These are phyloP conservation scores for Quercus phellos DNA, from an alignment of 331 rosid genomes.

Conservation along the genomic window DNA sequence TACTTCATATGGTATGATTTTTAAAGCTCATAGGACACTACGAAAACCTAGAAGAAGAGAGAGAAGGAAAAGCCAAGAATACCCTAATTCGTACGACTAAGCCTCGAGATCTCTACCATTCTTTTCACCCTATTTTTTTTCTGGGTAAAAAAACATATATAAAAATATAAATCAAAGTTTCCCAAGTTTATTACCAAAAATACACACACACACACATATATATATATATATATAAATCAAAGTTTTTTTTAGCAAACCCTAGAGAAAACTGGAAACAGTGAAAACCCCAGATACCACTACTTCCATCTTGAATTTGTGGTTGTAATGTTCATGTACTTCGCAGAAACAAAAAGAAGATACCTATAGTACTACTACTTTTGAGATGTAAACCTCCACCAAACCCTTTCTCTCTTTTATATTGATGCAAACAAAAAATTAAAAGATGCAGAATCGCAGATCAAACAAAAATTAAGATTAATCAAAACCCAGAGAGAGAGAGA, in stretches of 20 bases:
- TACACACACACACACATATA: fast-evolving
- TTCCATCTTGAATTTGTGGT: not conserved
- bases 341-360: not conserved
- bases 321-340: not conserved
- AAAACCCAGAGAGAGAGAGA: not conserved
- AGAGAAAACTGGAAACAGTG: not conserved
- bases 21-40: not conserved
- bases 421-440: not conserved
- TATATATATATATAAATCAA: too few relatives aligned
- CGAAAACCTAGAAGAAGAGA: not conserved
- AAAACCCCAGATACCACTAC: not conserved
- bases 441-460: not conserved
- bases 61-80: not conserved
- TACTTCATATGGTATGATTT: not conserved
- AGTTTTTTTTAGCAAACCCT: too few relatives aligned
- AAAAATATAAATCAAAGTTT: not conserved
- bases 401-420: not conserved
- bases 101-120: not conserved
- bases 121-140: not conserved
- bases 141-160: not conserved
- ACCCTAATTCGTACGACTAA: not conserved
- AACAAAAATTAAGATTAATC: not conserved
- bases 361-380: not conserved
- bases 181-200: too few relatives aligned
- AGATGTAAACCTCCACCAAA: not conserved